Evolutionary conservation across 345 rosid genomes (phyloP), one percentile per base, ranked within the genome.

Genomic region (Lepidium sativum): DNA sequence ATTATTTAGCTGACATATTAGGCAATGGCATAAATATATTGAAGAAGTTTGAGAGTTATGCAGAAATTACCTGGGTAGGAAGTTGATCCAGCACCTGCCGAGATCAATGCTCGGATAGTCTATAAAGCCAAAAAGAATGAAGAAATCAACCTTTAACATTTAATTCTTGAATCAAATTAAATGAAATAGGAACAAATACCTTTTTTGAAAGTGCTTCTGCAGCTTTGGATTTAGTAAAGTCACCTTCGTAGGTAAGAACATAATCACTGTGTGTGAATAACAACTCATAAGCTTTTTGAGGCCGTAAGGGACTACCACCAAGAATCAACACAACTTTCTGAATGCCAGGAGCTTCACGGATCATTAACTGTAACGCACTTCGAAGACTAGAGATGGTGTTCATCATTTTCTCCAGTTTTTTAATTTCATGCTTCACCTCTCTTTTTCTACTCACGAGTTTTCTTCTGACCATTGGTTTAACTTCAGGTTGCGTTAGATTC

Each of bases 221-320:
- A 8, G 79, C 86, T 78, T 58, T 89, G 79, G 62, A 75, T 74
- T 77, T 87, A 13, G 78, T 3, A 64, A 85, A 92, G 75, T 81
- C 89, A 37, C 27, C 51, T 53, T 66, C 64, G n/a, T 53, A 78
- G 15, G 55, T 31, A 9, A 74, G 50, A 44, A 25, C 65, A 59
- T 54, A 8, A 34, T 74, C 75, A 34, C 80, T 67, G 34, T 68
- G 81, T 10, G 68, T 63, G 66, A 92, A 87, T 39, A 75, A 65
- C 66, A 87, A 45, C 54, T 83, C 86, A 37, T 92, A 87, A 27
- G 87, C 85, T 43, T 74, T 73, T 50, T 37, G 88, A 23, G 97
- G 98, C n/a, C 96, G 83, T 43, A 83, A 25, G 0, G 97, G 88
- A 78, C 88, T 84, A 41, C 86, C 80, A 43, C 96, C 94, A 51